phyloP scores from a whole-genome alignment of 2,329 filamentous ascomycete species.

The Ramichloridium luteum region DNA sequence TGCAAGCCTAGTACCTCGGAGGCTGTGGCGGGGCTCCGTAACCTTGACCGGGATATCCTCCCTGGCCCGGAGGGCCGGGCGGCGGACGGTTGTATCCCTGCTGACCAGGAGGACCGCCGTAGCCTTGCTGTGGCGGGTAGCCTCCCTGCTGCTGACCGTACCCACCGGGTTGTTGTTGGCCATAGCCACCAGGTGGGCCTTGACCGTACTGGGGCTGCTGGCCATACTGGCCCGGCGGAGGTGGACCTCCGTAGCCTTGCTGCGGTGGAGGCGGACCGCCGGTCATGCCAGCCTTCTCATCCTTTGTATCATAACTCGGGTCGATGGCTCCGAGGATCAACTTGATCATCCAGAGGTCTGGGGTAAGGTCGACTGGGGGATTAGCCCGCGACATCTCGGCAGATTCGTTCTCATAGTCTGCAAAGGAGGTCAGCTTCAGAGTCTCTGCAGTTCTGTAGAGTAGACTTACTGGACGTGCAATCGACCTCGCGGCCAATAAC shows the following conservation, averaged over 20 bases:
- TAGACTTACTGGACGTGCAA: slow-evolving; percentile 54
- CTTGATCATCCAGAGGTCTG: slow-evolving; percentile 55
- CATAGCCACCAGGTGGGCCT: slow-evolving; percentile 15
- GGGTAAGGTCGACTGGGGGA: slow-evolving; percentile 50
- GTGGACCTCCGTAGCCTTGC: slow-evolving; percentile 22
- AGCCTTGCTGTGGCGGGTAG: slow-evolving; percentile 7
- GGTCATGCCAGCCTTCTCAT: slow-evolving; percentile 39
- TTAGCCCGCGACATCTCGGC: slow-evolving; percentile 51
- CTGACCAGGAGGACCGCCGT: slow-evolving; percentile 8
- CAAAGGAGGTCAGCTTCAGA: slow-evolving; percentile 6
- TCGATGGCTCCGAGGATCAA: slow-evolving; percentile 57
- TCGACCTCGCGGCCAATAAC: slow-evolving; percentile 50
- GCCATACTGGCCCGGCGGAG: slow-evolving; percentile 23
- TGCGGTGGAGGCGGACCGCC: slow-evolving; percentile 19
- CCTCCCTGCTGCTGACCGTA: slow-evolving; percentile 14
- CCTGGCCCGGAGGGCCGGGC: slow-evolving; percentile 4
- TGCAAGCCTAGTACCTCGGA: slow-evolving; percentile 3
- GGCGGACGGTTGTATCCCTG: slow-evolving; percentile 1
- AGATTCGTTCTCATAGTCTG: slow-evolving; percentile 56
- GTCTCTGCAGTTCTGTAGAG: background rate
- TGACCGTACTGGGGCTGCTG: slow-evolving; percentile 18
- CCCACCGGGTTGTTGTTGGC: slow-evolving; percentile 16
- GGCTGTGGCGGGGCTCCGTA: slow-evolving; percentile 6
- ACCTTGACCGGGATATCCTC: slow-evolving; percentile 7
- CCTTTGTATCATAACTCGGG: slow-evolving; percentile 51